These are phyloP conservation scores for Pistacia integerrima DNA, from an alignment of 345 rosid species.

Conservation along the genomic window DNA sequence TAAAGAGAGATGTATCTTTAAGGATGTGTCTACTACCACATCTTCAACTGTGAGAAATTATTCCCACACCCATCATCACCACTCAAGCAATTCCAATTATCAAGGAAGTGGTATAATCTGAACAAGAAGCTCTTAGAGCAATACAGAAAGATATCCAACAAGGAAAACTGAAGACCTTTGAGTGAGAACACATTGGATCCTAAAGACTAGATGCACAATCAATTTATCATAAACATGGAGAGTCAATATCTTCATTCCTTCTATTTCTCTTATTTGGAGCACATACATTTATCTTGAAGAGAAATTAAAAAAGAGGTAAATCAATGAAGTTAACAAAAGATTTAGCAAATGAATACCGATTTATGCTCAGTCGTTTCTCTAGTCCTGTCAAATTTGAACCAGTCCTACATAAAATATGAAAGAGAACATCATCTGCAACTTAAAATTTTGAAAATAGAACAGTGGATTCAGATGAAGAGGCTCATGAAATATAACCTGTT, in stretches of 20 bases:
- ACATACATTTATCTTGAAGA: neutral
- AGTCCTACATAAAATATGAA: conserved; percentile 45
- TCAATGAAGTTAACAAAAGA: neutral
- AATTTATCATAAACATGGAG: neutral
- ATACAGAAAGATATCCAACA: neutral
- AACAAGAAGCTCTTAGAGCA: neutral
- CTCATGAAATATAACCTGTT: conserved; percentile 41
- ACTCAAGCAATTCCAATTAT: neutral
- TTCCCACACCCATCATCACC: neutral
- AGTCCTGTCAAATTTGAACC: conserved; percentile 40
- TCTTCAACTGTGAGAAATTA: neutral
- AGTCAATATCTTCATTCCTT: neutral
- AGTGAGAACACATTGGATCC: neutral
- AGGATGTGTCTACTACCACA: neutral
- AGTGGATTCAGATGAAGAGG: conserved; percentile 11
- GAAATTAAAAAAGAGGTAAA: neutral
- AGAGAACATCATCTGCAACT: conserved; percentile 13
- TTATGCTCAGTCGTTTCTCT: conserved; percentile 30
- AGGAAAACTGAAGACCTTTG: neutral
- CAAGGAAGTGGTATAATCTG: neutral
- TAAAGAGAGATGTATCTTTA: neutral
- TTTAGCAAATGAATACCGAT: conserved; percentile 33
- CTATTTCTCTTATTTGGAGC: neutral
- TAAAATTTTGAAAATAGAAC: neutral
- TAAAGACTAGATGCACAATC: neutral